phyloP scores from a whole-genome alignment of 1,139 yeast genomes.

The Hemisphaericaspora subhashii region DNA sequence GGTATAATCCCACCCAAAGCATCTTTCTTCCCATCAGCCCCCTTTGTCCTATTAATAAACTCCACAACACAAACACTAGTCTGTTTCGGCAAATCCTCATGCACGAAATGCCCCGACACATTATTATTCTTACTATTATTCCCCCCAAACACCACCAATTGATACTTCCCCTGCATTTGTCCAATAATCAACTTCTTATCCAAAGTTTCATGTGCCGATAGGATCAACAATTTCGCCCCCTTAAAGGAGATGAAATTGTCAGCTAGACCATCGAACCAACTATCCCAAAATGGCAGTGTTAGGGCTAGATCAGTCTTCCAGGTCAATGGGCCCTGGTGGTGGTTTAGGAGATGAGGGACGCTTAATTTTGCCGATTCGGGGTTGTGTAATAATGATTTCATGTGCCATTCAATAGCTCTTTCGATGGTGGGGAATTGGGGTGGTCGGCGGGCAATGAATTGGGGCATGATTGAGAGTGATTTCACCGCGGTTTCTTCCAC shows the following conservation, averaged over 20 bases:
- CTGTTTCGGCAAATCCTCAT: slow-evolving; percentile 80
- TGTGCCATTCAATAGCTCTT: slow-evolving; percentile 84
- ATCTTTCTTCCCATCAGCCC: slow-evolving; percentile 37
- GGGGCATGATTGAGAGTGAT: slow-evolving; percentile 66
- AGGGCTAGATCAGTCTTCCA: slow-evolving; percentile 67
- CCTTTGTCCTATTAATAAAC: slow-evolving; percentile 47
- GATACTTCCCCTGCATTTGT: slow-evolving; percentile 96
- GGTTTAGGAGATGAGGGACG: slow-evolving; percentile 73
- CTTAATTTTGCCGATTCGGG: slow-evolving; percentile 68
- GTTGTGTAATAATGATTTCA: slow-evolving; percentile 55
- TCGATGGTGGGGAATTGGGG: slow-evolving; percentile 47
- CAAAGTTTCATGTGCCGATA: slow-evolving; percentile 89
- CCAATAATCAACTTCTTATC: slow-evolving; percentile 87
- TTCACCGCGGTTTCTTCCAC: slow-evolving; percentile 89
- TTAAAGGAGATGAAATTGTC: slow-evolving; percentile 49
- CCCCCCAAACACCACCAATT: slow-evolving; percentile 80
- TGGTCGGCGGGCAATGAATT: slow-evolving; percentile 65
- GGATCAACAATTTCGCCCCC: slow-evolving; percentile 67
- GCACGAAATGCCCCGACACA: slow-evolving; percentile 84
- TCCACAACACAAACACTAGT: slow-evolving; percentile 57
- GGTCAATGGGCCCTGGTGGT: slow-evolving; percentile 17
- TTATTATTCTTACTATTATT: slow-evolving; percentile 51
- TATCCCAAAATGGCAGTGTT: slow-evolving; percentile 71
- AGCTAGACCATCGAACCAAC: slow-evolving; percentile 82
- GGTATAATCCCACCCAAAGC: slow-evolving; percentile 40